Evolutionary conservation across 495 filamentous ascomycete species (phyloP), one percentile per base, ranked within the genome.

Genomic region (Lepraria neglecta): DNA sequence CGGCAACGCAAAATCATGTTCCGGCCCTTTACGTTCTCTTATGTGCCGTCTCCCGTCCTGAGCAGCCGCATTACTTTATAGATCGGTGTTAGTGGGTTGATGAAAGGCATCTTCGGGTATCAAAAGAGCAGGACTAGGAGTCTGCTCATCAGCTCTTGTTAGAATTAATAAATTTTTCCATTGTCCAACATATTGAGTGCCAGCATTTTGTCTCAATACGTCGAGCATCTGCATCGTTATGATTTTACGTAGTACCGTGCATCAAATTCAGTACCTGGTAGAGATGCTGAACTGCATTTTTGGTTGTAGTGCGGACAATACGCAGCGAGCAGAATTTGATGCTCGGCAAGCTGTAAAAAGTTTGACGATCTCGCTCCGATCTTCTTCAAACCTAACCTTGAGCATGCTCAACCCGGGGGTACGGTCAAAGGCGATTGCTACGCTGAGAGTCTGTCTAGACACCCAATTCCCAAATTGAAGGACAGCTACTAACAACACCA

Each of bases 51-150:
- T 54, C 51, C 51, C 51, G 31, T 54, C 51, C 27, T 21, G 38
- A 60, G 48, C 47, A 53, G 58, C 48, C 19, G 48, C 30, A 60
- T 44, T 19, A 44, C 24, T 43, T 53, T 35, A 60, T 53, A 60
- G 48, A 53, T 15, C 1, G 40, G 58, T 51, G 42, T 33, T 24
- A 10, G 35, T 45, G 27, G 58, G 33, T 60, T 42, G 47, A 45
- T 27, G 38, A 60, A 35, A 60, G 46, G 30, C 43, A 60, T 33
- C 27, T 53, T 33, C 12, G 58, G 48, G 40, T 31, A 52, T 43
- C 7, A 11, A 52, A 59, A 42, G 19, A 52, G 58, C 33, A 44
- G 33, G 58, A 52, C 35, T 43, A 52, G 24, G 44, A 52, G 33
- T 60, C 42, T 40, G 46, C 58, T 43, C 7, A 35, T 42, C 15